phyloP scores from a whole-genome alignment of 2,329 filamentous ascomycete genomes.

The Kalaharituber pfeilii region DNA sequence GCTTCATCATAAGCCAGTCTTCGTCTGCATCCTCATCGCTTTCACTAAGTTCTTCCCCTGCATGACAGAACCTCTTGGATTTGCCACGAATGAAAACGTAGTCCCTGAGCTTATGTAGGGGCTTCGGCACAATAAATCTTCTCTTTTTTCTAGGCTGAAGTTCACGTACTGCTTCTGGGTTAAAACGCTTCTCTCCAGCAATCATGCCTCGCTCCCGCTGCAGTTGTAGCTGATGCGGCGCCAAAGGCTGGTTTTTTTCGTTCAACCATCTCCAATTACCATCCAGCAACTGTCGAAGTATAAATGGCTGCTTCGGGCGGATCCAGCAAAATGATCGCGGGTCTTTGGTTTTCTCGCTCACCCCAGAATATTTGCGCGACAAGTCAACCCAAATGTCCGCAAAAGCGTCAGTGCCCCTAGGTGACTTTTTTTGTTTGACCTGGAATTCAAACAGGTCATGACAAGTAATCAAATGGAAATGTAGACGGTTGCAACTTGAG shows the following conservation, averaged over 20 bases:
- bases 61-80: conserved; percentile 16
- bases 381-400: conserved; percentile 17
- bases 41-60: conserved; percentile 17
- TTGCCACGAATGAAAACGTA: conserved; percentile 15
- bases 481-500: conserved; percentile 8
- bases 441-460: conserved; percentile 16
- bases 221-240: conserved; percentile 1
- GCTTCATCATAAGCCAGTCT: conserved; percentile 16
- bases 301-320: conserved; percentile 10
- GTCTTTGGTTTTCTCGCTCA: conserved; percentile 17
- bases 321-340: conserved; percentile 15
- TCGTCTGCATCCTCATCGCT: conserved; percentile 20
- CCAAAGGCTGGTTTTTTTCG: conserved; percentile 8
- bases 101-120: conserved; percentile 11
- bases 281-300: conserved; percentile 12
- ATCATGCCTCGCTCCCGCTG: not conserved
- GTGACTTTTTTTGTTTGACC: conserved; percentile 9
- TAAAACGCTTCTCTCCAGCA: conserved; percentile 8
- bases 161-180: conserved; percentile 5
- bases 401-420: conserved; percentile 7
- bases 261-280: conserved; percentile 19
- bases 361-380: conserved; percentile 5
- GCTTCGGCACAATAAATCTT: conserved; percentile 13
- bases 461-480: conserved; percentile 15
- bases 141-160: conserved; percentile 9